Base-by-base conservation (phyloP, 768 basidiomycete species). In the Lactifluus piperatus region DNA sequence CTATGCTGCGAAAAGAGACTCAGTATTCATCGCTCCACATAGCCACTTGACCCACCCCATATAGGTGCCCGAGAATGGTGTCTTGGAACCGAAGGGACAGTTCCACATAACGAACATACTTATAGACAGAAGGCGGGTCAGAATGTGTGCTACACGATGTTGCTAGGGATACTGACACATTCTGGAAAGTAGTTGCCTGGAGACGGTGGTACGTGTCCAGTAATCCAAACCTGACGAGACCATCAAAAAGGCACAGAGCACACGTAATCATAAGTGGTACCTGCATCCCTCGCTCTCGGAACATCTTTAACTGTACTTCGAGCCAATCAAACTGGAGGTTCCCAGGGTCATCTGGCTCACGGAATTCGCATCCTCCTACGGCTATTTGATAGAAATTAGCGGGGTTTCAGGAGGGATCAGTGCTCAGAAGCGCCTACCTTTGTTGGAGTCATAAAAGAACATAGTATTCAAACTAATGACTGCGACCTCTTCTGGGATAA, bases 401-500 rank as follows among this genome's bases (percentile, higher is more conserved):
- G 39, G 9, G 14, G 32, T 24, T 44, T 20, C 22, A 4, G 10
- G 34, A 22, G 30, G 16, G 3, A 57, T 29, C 34, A 18, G 14
- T 32, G 16, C 16, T 3, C 14, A 27, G 16, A 22, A 41, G 20
- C 29, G 32, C 75, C 58, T 54, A 86, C 90, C 86, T 75, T 89
- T 88, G 71, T 94, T 94, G 14, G 87, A 84, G 69, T 91, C 88
- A 70, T 88, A 94, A 74, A 90, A 94, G 73, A 90, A 94, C 74
- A 94, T 80, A 0, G 92, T 93, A 71, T 94, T 97, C 52, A 94
- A 74, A 64, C 86, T 87, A 67, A 97, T 84, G 50, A 85, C 88
- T 11, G 88, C 90, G 39, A 94, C 65, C 56, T 81, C 67, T 62
- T 84, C 77, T 0, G 88, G 86, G 30, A 94, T 81, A 43, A 94